Evolutionary conservation across 2,329 filamentous ascomycete species (phyloP), one percentile per base, ranked within the genome.

Genomic region (Pseudogymnoascus destructans): DNA sequence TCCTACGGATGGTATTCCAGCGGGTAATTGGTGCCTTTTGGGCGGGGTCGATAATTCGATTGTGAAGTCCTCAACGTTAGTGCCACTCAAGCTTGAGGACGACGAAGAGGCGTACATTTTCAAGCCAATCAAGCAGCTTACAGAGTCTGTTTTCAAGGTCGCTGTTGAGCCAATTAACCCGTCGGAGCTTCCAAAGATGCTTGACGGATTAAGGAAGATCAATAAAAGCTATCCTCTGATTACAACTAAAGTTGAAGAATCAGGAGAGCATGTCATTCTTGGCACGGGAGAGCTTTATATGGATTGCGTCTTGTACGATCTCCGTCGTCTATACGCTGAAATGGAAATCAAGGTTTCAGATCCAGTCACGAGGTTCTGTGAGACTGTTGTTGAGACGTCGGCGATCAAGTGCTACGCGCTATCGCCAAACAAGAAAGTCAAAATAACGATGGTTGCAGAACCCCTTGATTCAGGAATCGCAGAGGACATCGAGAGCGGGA

Each of bases 271-370:
- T 69, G 86, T 98, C 63, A 79, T 98, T 52, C 80, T 98, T 3
- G 93, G 93, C 21, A 98, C 93, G 0, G 93, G 93, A 61, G 93
- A 98, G 71, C 77, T 98, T n/a, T 98, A 98, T 75, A 97, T 98
- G 91, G 93, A 98, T 71, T 98, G 93, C 67, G 92, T 98, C 3
- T 78, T 98, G 49, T 93, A 98, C 71, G 93, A 98, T 69, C 78
- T 98, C 52, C 86, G 93, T 58, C 82, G 85, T 38, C 73, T 97
- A n/a, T 98, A 96, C 69, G 91, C 93, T 11, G 92, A 97, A 67
- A 98, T 98, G 93, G 93, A 98, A 70, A 87, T 98, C 73, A 97
- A 97, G 73, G 89, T 98, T 55, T 98, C 93, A 0, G 93, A 98
- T 69, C 93, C 93, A 0, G 92, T 98, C 42, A 97, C 93, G 13